phyloP scores from a whole-genome alignment of 345 rosid genomes.

The Angophora floribunda region DNA sequence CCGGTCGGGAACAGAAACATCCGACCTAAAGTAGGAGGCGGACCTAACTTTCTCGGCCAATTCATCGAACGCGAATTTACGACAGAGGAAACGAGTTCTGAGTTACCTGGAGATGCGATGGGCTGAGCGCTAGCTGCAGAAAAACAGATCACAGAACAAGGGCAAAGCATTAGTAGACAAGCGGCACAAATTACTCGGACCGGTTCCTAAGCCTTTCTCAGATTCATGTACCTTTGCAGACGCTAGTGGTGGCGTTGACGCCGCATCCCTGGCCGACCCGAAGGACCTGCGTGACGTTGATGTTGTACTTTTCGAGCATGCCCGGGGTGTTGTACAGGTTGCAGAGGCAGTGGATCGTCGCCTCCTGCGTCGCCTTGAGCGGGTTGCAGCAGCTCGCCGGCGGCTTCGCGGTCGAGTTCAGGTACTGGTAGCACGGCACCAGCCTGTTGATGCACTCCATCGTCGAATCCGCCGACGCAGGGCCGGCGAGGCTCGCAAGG shows the following conservation, averaged over 20 bases:
- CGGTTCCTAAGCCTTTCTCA: neutral
- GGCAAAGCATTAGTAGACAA: neutral
- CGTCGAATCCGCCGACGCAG: conserved; percentile 3
- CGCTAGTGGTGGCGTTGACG: conserved; percentile 1
- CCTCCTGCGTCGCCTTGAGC: conserved; percentile 5
- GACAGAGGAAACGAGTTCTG: neutral
- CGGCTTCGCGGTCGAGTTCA: conserved; percentile 12
- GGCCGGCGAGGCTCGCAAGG: neutral
- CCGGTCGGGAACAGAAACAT: neutral
- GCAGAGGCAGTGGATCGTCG: conserved; percentile 15
- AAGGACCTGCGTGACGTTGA: conserved; percentile 13
- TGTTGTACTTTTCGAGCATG: neutral
- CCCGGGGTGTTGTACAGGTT: conserved; percentile 17
- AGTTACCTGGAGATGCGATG: neutral
- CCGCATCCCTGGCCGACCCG: conserved; percentile 2
- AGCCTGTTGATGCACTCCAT: conserved; percentile 12
- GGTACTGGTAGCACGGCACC: conserved; percentile 10
- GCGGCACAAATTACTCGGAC: neutral
- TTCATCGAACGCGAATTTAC: neutral
- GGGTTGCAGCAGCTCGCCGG: conserved; percentile 23
- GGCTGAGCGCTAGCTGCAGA: neutral
- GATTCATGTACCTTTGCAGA: conserved; percentile 2
- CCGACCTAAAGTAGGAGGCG: neutral
- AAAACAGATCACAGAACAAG: neutral
- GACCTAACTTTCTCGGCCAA: neutral